phyloP scores from a whole-genome alignment of 139 green algal species.

The Chlorella sp. region DNA sequence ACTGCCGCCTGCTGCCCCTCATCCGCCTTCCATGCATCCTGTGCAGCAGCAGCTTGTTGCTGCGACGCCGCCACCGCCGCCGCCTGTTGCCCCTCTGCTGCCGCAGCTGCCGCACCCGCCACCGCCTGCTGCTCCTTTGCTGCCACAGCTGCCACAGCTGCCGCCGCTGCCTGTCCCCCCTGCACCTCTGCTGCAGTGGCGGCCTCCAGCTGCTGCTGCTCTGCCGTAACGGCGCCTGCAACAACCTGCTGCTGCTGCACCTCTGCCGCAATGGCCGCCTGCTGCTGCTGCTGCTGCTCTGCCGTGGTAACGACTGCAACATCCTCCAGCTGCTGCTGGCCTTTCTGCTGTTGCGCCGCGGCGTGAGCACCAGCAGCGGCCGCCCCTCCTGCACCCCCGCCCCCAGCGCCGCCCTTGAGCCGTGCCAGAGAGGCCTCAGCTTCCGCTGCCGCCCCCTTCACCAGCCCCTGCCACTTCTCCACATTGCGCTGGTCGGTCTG shows the following conservation, averaged over 20 bases:
- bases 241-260: not conserved
- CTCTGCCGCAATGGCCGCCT: not conserved
- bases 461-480: slow-evolving; percentile 4
- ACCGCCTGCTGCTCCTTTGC: not conserved
- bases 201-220: not conserved
- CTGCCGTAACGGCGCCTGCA: not conserved
- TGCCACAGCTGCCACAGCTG: not conserved
- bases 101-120: not conserved
- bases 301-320: not conserved
- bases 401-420: not conserved
- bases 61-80: not conserved
- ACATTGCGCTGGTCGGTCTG: not conserved
- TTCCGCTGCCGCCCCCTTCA: not conserved
- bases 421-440: not conserved
- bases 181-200: not conserved
- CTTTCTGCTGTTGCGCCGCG: not conserved
- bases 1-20: no score
- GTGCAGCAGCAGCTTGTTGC: not conserved
- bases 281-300: not conserved
- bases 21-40: not conserved
- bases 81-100: not conserved
- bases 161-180: not conserved
- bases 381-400: not conserved
- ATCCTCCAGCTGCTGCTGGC: not conserved
- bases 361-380: not conserved